phyloP scores from a whole-genome alignment of 129 eudicot genomes.

The Erigeron canadensis region DNA sequence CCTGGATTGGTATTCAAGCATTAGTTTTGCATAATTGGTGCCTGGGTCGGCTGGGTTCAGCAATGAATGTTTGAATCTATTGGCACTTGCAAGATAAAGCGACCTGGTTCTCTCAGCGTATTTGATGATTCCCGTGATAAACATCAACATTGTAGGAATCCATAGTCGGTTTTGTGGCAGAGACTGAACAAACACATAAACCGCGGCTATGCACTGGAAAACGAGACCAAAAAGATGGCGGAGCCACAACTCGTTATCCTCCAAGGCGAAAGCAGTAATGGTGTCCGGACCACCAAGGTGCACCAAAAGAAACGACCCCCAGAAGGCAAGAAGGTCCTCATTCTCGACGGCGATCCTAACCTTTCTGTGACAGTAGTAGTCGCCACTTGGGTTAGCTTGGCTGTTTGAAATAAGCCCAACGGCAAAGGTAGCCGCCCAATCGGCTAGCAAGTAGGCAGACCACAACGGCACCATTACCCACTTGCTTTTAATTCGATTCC shows the following conservation, averaged over 20 bases:
- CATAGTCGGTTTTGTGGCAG: constrained; percentile 26
- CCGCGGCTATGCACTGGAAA: constrained; percentile 25
- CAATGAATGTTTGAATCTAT: not conserved
- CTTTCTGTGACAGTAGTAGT: no score
- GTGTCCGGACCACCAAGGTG: constrained; percentile 73
- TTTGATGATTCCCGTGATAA: constrained; percentile 26
- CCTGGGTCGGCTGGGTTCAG: not conserved
- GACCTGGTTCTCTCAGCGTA: not conserved
- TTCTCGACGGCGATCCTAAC: no score
- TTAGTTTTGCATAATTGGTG: constrained; percentile 24
- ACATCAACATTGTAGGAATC: constrained; percentile 43
- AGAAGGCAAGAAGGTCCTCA: constrained; percentile 40
- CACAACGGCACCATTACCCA: constrained; percentile 41
- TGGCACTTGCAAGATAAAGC: not conserved
- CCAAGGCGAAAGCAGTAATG: constrained; percentile 52
- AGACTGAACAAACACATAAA: constrained; percentile 35
- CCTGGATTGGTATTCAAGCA: constrained; percentile 40
- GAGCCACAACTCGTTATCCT: constrained; percentile 59
- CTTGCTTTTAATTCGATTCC: constrained; percentile 23
- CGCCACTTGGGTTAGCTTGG: constrained; percentile 8
- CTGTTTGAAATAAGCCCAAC: constrained; percentile 46
- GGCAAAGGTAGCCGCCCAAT: constrained; percentile 48
- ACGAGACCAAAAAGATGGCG: constrained; percentile 45
- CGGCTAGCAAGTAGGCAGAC: constrained; percentile 56
- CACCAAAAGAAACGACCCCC: constrained; percentile 53